Evolutionary conservation across 371 early-diverging fungal genomes (phyloP), one percentile per base, ranked within the genome.

Genomic region (Rhizopus sp.): DNA sequence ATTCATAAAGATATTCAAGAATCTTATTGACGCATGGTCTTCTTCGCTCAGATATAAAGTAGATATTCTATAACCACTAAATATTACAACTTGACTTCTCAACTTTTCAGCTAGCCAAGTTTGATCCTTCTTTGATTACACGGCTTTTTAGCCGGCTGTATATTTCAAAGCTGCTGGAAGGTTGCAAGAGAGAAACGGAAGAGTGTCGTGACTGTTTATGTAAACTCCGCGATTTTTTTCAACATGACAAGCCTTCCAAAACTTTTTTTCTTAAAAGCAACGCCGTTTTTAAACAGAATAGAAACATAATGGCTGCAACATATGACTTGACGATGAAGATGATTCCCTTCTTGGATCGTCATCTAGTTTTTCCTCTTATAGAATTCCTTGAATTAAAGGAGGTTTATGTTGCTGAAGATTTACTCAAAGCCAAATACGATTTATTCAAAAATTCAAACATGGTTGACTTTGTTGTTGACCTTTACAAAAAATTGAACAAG

Each of bases 281-380:
- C 23, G 23, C 4, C 37, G 32, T 45, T 46, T 55, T 55, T 45
- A 30, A 46, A 52, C 17, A 12, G 35, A 50, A 33, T 46, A 58
- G 12, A 15, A 48, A 33, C 59, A 69, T 38, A 56, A 85, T 82
- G 78, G 77, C 83, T 70, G 86, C 89, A 47, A 71, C 87, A 66
- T 83, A 90, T 81, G 96, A 96, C 74, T 80, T 94, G 71, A 94
- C 93, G 15, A 62, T 79, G 65, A 84, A 82, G 65, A 91, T 96
- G 88, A 87, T 91, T 59, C 86, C 88, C 34, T 91, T 87, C 80
- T 77, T 96, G 82, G 96, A 96, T 84, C 86, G 92, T 60, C 96
- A 96, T 75, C 86, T 96, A 66, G 89, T 90, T 53, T 88, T 89
- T 59, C 95, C 94, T 44, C 81, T 96, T 62, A 77, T 95, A 40